Evolutionary conservation across 2,329 filamentous ascomycete species (phyloP).

Genomic region (Colletotrichum orbiculare): DNA sequence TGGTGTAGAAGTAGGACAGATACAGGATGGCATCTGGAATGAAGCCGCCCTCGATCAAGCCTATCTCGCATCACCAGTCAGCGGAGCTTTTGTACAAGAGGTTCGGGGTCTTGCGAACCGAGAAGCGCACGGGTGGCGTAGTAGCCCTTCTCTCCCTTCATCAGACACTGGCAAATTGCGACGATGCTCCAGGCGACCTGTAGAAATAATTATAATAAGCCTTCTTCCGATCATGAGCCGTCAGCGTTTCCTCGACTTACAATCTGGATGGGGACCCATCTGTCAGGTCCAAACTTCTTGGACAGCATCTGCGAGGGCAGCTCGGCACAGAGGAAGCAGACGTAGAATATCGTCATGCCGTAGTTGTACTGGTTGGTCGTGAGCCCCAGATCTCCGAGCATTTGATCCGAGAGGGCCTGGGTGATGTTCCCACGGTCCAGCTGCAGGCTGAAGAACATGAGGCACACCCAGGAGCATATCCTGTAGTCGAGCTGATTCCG

Average conservation of each 20-base stretch:
- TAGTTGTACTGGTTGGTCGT: slow-evolving; percentile 57
- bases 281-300: slow-evolving; percentile 60
- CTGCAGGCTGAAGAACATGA: slow-evolving; percentile 51
- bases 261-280: slow-evolving; percentile 61
- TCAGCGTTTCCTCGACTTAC: too few relatives aligned
- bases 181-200: slow-evolving; percentile 47
- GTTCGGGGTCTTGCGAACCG: slow-evolving; percentile 64
- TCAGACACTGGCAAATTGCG: slow-evolving; percentile 47
- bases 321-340: slow-evolving; percentile 62
- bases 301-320: slow-evolving; percentile 64
- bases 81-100: slow-evolving; percentile 61
- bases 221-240: too few relatives aligned
- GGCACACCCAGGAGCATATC: slow-evolving; percentile 46
- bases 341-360: slow-evolving; percentile 60
- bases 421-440: slow-evolving; percentile 50
- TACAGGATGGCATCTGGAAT: slow-evolving; percentile 48
- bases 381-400: slow-evolving; percentile 45
- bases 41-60: slow-evolving; percentile 13
- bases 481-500: slow-evolving; percentile 42
- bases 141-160: slow-evolving; percentile 44
- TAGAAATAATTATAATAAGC: too few relatives aligned
- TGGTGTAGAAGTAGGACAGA: slow-evolving; percentile 77
- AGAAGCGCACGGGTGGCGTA: slow-evolving; percentile 49
- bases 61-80: too few relatives aligned
- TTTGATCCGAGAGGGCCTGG: slow-evolving; percentile 49